Evolutionary conservation across 768 basidiomycete species (phyloP).

Genomic region (Pleurotus tuoliensis): DNA sequence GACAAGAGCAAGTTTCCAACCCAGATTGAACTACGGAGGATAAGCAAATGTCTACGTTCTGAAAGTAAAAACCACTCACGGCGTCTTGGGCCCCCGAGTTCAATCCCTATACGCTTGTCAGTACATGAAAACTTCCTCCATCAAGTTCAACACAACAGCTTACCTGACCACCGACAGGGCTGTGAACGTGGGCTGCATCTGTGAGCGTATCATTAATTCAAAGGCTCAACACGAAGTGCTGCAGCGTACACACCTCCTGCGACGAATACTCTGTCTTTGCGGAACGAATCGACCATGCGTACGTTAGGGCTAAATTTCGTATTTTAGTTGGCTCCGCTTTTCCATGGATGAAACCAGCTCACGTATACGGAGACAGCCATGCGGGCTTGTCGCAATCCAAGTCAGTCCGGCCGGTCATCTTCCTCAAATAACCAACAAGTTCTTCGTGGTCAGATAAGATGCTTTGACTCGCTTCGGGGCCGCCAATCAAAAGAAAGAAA

Average conservation of each 20-base stretch:
- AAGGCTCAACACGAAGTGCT: neutral
- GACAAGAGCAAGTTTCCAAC: slow-evolving; percentile 21
- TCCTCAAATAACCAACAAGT: slow-evolving; percentile 9
- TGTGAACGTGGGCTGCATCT: slow-evolving; percentile 26
- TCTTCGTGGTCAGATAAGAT: slow-evolving; percentile 15
- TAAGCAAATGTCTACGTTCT: slow-evolving; percentile 3
- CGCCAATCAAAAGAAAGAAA: slow-evolving; percentile 26
- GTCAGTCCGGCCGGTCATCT: slow-evolving; percentile 19
- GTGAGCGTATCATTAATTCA: slow-evolving; percentile 21
- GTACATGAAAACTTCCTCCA: too few relatives aligned
- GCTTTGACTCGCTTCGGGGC: slow-evolving; percentile 19
- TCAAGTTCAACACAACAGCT: slow-evolving; percentile 10
- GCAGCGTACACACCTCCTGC: slow-evolving; percentile 29
- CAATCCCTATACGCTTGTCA: slow-evolving; percentile 6
- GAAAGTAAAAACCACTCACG: slow-evolving; percentile 10
- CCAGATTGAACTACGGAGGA: slow-evolving; percentile 20
- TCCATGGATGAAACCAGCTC: neutral
- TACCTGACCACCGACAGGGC: slow-evolving; percentile 20
- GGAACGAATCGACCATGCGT: slow-evolving; percentile 38
- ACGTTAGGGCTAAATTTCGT: slow-evolving; percentile 39
- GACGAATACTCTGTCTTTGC: slow-evolving; percentile 36
- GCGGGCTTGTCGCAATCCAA: slow-evolving; percentile 20
- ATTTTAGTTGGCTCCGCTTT: slow-evolving; percentile 1
- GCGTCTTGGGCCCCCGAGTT: slow-evolving; percentile 16
- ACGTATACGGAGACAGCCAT: slow-evolving; percentile 21